Evolutionary conservation across 177 flowering plant species (phyloP).

Genomic region (Telopea speciosissima): DNA sequence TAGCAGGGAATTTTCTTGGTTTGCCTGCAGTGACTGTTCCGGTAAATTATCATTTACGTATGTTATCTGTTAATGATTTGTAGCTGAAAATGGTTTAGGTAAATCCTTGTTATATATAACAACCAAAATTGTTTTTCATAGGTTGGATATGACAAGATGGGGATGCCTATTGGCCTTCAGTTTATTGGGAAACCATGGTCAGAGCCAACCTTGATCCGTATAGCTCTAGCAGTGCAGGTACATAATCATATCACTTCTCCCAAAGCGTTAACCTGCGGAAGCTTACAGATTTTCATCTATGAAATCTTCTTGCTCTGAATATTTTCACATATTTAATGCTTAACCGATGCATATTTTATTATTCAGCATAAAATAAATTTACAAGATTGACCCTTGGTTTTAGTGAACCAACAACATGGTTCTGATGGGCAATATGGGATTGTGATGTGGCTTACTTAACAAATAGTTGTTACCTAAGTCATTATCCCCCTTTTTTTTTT

Average conservation of each 20-base stretch:
- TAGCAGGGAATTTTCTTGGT: constrained; percentile 90
- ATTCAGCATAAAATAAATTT: no score
- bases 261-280: background rate
- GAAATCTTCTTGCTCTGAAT: background rate
- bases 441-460: no score
- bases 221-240: constrained; percentile 78
- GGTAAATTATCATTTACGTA: constrained; percentile 26
- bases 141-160: constrained; percentile 75
- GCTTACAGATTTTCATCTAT: background rate
- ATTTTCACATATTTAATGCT: no score
- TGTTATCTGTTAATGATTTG: background rate
- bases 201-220: constrained; percentile 61
- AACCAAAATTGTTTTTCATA: constrained; percentile 13
- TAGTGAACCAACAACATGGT: no score
- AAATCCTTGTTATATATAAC: background rate
- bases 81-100: background rate
- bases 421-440: no score
- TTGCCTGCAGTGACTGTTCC: constrained; percentile 87
- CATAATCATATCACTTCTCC: background rate
- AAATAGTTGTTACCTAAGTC: no score
- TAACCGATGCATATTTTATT: no score
- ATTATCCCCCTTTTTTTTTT: no score
- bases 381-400: no score
- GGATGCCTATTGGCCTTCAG: constrained; percentile 95
- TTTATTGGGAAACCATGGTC: constrained; percentile 92